Base-by-base conservation (phyloP, 176 grass and related monocot genomes). In the Carex scoparia region DNA sequence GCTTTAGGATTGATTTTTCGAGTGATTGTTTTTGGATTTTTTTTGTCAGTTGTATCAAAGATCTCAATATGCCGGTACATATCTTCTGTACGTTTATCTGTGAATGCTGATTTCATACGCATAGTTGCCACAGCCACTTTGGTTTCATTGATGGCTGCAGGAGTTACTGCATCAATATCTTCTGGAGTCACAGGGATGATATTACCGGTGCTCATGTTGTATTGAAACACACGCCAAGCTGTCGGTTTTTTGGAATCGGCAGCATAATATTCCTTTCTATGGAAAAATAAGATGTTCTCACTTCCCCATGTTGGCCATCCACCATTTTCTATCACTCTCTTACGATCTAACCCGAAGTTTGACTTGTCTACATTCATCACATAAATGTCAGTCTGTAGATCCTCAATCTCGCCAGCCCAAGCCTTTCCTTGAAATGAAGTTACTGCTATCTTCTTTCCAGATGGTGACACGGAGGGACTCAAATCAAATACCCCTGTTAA, bases 221-320 rank as follows among this genome's bases (percentile, higher is more conserved):
- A 69, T 8, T 40, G 69, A 28, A 79, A 91, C 30, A 91, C 86
- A 0, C 61, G 54, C 86, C 86, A 90, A 10, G 2, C 80, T 5
- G 3, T 4, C 0, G 23, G 0, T 1, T 18, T 13, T 7, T 60
- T 60, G 4, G 57, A 13, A 18, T 60, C 1, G 62, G 62, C 4
- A 65, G 10, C 2, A 31, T 65, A 65, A 65, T 18, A 49, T 1
- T 59, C 12, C 28, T 80, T 85, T 1, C 78, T 28, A 30, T 90
- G 89, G 46, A 91, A 91, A 78, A 91, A 91, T 53, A 91, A 18
- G 16, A 91, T 64, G 51, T 85, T 42, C 10, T 85, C 89, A 84
- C 76, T 88, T 56, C 82, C 89, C 89, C 89, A 90, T 15, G 82
- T 77, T 8, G 86, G 86, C 89, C 89, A 91, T 0, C 89, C 89